Percentiles rank a stretch among this genome's conserved stretches.
These are phyloP conservation scores for Magnaporthiopsis poae DNA, from an alignment of 2,329 filamentous ascomycete species.

Conservation along the genomic window DNA sequence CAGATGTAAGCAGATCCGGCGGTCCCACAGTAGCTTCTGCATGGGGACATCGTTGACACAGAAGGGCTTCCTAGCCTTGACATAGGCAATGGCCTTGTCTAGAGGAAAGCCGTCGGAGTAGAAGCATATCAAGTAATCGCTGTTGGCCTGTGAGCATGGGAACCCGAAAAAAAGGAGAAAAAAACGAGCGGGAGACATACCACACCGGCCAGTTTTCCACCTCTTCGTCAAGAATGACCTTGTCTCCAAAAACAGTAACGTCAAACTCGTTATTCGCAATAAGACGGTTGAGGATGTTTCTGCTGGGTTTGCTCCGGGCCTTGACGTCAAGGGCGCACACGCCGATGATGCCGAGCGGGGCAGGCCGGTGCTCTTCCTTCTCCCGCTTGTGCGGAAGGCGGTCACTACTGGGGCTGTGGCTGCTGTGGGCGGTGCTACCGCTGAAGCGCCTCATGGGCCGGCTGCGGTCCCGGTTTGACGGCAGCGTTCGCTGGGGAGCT, in stretches of 20 bases:
- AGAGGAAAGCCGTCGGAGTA: conserved; percentile 96
- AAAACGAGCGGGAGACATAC: conserved; percentile 29
- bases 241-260: conserved; percentile 95
- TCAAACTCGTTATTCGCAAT: conserved; percentile 90
- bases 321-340: conserved; percentile 94
- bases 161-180: not conserved
- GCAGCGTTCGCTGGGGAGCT: conserved; percentile 20
- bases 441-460: conserved; percentile 66
- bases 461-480: conserved; percentile 41
- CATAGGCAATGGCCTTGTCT: conserved; percentile 94
- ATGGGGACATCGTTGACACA: conserved; percentile 96
- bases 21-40: conserved; percentile 95
- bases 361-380: conserved; percentile 55
- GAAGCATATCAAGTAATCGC: conserved; percentile 92
- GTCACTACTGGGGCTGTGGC: conserved; percentile 69
- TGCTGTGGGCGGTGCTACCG: conserved; percentile 71
- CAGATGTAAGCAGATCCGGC: conserved; percentile 77
- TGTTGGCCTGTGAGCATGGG: conserved; percentile 21
- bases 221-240: conserved; percentile 93
- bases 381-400: conserved; percentile 44
- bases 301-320: conserved; percentile 88
- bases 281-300: conserved; percentile 87
- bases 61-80: conserved; percentile 84
- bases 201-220: conserved; percentile 94
- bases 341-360: conserved; percentile 63